Percentiles rank a stretch among this genome's conserved stretches.
phyloP scores from a whole-genome alignment of 2,329 filamentous ascomycete genomes.

The Fusarium vanettenii region DNA sequence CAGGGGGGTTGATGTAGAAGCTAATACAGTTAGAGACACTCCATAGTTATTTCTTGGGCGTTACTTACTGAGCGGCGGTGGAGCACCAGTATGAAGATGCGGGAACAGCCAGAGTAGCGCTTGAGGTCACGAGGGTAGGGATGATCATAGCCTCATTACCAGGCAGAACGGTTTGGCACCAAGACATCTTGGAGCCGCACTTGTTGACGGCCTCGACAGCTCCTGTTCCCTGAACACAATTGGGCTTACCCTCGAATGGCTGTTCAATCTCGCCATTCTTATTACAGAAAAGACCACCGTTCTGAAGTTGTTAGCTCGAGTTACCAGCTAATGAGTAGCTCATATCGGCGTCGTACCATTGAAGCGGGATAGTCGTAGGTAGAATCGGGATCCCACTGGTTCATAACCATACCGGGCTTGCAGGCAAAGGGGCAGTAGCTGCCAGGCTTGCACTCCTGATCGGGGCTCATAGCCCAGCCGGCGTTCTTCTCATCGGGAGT shows the following conservation, averaged over 20 bases:
- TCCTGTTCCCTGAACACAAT: conserved; percentile 77
- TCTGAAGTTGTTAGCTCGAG: conserved; percentile 55
- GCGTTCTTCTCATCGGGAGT: conserved; percentile 73
- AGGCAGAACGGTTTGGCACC: conserved; percentile 83
- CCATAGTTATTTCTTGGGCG: conserved; percentile 25
- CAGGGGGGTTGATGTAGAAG: conserved; percentile 83
- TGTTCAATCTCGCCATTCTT: conserved; percentile 73
- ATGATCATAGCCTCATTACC: conserved; percentile 87
- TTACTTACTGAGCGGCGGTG: conserved; percentile 78
- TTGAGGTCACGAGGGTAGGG: conserved; percentile 73
- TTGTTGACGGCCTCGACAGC: conserved; percentile 75
- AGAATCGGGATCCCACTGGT: conserved; percentile 80
- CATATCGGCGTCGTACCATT: conserved; percentile 66
- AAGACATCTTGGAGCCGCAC: conserved; percentile 70
- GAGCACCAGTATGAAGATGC: conserved; percentile 75
- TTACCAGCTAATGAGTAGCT: not conserved
- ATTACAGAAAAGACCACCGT: conserved; percentile 80
- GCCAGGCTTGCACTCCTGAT: conserved; percentile 74
- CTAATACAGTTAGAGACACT: conserved; percentile 56
- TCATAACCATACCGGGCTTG: conserved; percentile 79
- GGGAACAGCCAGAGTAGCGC: conserved; percentile 76
- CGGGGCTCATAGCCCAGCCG: conserved; percentile 84
- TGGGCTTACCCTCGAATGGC: conserved; percentile 74
- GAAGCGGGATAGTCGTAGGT: conserved; percentile 77
- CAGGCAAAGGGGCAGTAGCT: conserved; percentile 83